phyloP scores from a whole-genome alignment of 495 filamentous ascomycete species.

The Penicillium malachiteum region DNA sequence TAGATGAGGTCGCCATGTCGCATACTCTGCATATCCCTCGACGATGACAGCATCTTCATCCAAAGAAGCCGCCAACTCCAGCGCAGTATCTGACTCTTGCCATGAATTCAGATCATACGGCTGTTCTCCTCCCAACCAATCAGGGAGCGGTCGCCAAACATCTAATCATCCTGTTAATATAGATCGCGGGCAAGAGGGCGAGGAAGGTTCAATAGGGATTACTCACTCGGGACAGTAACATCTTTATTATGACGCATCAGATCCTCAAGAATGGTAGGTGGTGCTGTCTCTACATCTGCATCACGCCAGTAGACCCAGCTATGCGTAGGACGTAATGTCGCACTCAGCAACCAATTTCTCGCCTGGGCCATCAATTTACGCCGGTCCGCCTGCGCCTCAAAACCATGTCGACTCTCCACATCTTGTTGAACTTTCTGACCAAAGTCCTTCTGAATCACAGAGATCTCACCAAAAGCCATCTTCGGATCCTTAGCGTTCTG shows the following conservation, averaged over 20 bases:
- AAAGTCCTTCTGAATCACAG: slow-evolving; percentile 98
- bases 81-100: slow-evolving; percentile 97
- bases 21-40: slow-evolving; percentile 98
- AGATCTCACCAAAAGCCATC: slow-evolving; percentile 92
- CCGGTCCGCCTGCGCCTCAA: slow-evolving; percentile 90
- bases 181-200: not conserved
- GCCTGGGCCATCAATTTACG: slow-evolving; percentile 98
- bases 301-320: slow-evolving; percentile 99
- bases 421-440: slow-evolving; percentile 98
- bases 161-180: slow-evolving; percentile 52
- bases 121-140: slow-evolving; percentile 99
- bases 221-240: slow-evolving; percentile 96
- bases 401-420: slow-evolving; percentile 95
- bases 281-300: slow-evolving; percentile 96
- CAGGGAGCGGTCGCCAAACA: slow-evolving; percentile 96
- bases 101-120: slow-evolving; percentile 99
- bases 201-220: not conserved
- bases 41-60: slow-evolving; percentile 99
- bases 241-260: slow-evolving; percentile 99
- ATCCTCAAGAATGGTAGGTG: slow-evolving; percentile 94
- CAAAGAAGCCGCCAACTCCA: slow-evolving; percentile 89
- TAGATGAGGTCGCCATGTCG: slow-evolving; percentile 96
- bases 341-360: slow-evolving; percentile 94
- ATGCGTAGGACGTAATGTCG: slow-evolving; percentile 89
- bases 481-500: slow-evolving; percentile 75